Evolutionary conservation across 306 rosid species (phyloP).

Genomic region (apple (Malus domestica)): ASM211411v1 NC_041795.1:30791501-30792000

Average conservation of each 20-base stretch:
- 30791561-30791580: not conserved
- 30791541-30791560: not conserved
- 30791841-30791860: no score
- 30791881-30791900: no score
- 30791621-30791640: not conserved
- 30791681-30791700: no score
- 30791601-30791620: not conserved
- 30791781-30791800: rapidly evolving
- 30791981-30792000: no score
- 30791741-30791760: rapidly evolving
- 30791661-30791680: not conserved
- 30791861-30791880: no score
- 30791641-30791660: not conserved
- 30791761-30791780: no score
- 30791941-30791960: not conserved
- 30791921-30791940: not conserved
- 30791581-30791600: not conserved
- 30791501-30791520: not conserved
- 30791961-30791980: no score
- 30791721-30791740: no score
- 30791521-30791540: not conserved
- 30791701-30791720: no score
- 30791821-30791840: no score
- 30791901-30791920: not conserved
- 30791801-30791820: no score